Base-by-base conservation (phyloP, 106 monocot species). In the Acanthochlamys bracteata region DNA sequence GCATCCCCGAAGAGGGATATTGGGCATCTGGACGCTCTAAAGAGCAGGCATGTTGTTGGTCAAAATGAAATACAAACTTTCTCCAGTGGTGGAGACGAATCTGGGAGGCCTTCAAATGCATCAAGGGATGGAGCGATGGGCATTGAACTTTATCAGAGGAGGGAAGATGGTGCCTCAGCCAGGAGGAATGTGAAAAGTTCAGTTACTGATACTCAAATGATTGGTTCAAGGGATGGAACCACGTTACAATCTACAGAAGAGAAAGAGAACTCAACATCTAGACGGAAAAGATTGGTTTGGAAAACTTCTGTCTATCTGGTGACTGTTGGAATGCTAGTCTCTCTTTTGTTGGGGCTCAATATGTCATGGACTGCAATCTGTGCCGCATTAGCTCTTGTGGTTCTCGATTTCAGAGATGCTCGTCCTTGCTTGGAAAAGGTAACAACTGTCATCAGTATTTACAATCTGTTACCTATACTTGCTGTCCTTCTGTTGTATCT, bases 291-390 rank as follows among this genome's bases (percentile, higher is more conserved):
- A 10, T 42, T 71, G 57, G 4, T 86, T 23, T 83, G 93, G 93
- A 89, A 76, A 41, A 23, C 68, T 0, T 81, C 78, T 43, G 89
- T 93, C 42, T 93, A 89, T 70, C 69, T 79, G 7, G 76, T 93
- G 17, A 86, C 93, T 6, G 4, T 89, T 22, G 89, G 80, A 17
- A 93, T 89, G 93, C 83, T 93, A 13, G 51, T 89, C 26, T 42
- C 93, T 25, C 79, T 93, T 45, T 75, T 85, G 6, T 42, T 83
- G 78, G 93, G 93, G 13, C 73, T 93, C 4, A 74, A 89, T 66
- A 93, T 93, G 93, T 89, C 93, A 0, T 93, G 93, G 93, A 86
- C 74, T 66, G 93, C 93, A 20, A 76, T 93, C n/a, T 79, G 89
- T 41, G 93, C 93, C 46, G 93, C 93, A 39, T 86, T 93, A 13